Evolutionary conservation across 768 basidiomycete species (phyloP), one percentile per base, ranked within the genome.

Genomic region (Strobilomyces confusus): DNA sequence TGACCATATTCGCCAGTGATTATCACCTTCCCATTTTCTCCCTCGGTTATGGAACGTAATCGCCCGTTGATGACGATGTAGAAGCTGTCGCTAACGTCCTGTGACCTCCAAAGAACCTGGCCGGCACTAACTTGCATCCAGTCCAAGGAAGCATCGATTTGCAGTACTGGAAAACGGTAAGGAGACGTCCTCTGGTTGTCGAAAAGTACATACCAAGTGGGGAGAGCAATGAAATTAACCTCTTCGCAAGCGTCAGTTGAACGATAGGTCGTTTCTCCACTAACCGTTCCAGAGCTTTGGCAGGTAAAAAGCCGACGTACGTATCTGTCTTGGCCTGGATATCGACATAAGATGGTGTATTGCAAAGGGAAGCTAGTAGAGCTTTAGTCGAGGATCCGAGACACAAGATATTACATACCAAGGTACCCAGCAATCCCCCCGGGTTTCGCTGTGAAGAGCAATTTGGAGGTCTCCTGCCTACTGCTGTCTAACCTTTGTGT

Each of bases 11-110:
- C 97, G 9, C 85, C 91, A 2, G 88, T 77, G 44, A 98, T 94
- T 11, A 80, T 80, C 34, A 95, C 85, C 33, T 79, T 83, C 6
- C 89, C 92, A 26, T 75, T 78, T 25, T 87, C 84, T 22, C 81
- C 82, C 63, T 98, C 94, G 14, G 82, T 79, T 54, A 98, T 87
- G 2, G 93, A 90, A 56, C 97, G 84, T 17, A 99, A 74, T 60
- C 97, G 93, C 45, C 97, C 97, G 65, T 98, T 95, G 67, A 95
- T 91, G 57, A 95, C 97, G 54, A 99, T 97, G 68, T 97, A 98
- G 71, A 98, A 98, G 61, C 93, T 95, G 64, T 98, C 92, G 58
- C 95, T 93, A 44, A 74, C 75, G 55, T 98, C 97, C 30, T 88
- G 84, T 30, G 94, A 87, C 30, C 95, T 80, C 87, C 95, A 98